These are phyloP conservation scores for Byssoonygena ceratinophila DNA, from an alignment of 2,329 filamentous ascomycete species.

Conservation along the genomic window DNA sequence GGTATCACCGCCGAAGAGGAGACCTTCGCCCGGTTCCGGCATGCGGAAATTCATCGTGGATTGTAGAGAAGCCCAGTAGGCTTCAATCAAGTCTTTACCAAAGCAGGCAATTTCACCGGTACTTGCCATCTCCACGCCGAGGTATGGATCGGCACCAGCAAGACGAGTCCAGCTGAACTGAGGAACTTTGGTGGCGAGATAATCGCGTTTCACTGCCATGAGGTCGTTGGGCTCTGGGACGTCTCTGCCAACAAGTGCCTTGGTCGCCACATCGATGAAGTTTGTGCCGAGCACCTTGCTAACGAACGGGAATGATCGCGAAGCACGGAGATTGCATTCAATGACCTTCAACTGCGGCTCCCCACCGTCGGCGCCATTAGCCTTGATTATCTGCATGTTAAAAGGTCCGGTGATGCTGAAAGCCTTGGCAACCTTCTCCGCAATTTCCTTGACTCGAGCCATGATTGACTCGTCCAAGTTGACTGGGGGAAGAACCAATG, in stretches of 20 bases:
- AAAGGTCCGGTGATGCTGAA: conserved; percentile 97
- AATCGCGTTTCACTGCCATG: conserved; percentile 81
- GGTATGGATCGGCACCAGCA: conserved; percentile 90
- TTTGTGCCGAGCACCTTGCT: conserved; percentile 93
- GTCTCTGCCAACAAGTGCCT: conserved; percentile 74
- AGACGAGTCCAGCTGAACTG: conserved; percentile 99
- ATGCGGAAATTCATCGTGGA: conserved; percentile 99
- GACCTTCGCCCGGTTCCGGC: conserved; percentile 85
- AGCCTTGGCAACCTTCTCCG: conserved; percentile 88
- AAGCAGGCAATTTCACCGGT: conserved; percentile 99
- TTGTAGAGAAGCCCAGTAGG: conserved; percentile 94
- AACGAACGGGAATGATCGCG: conserved; percentile 95
- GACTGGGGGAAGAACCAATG: conserved; percentile 77
- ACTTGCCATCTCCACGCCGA: conserved; percentile 93
- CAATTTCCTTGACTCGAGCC: conserved; percentile 86
- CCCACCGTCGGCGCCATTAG: conserved; percentile 61
- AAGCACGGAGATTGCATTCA: conserved; percentile 94
- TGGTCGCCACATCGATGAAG: conserved; percentile 93
- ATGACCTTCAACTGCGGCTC: conserved; percentile 83
- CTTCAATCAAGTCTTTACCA: conserved; percentile 87
- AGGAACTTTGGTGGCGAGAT: conserved; percentile 92
- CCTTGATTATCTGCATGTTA: conserved; percentile 99
- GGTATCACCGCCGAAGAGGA: conserved; percentile 82
- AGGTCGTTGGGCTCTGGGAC: conserved; percentile 78
- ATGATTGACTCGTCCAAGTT: conserved; percentile 67